Conservation (phyloP, 805 yeast genomes). For the Teunomyces cretensis region DNA sequence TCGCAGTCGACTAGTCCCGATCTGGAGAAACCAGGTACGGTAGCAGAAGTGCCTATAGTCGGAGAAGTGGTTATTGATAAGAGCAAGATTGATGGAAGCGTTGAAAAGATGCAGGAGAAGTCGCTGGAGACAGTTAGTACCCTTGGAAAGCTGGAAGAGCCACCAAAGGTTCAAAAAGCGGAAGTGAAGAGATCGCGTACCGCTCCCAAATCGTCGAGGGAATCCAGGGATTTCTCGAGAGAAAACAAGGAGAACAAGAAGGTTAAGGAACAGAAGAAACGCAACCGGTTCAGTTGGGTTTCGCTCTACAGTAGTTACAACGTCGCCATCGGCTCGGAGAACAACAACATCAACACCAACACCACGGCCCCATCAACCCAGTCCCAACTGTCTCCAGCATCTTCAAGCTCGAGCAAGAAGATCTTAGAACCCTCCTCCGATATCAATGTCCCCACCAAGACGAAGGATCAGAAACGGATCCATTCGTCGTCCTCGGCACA, state of each 20-base stretch:
- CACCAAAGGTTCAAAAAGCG: background rate
- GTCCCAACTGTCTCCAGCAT: background rate
- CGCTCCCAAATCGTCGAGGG: background rate
- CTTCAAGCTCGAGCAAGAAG: slow-evolving; percentile 17
- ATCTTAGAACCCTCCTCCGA: slow-evolving; percentile 35
- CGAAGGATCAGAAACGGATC: slow-evolving; percentile 22
- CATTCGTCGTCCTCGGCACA: slow-evolving; percentile 30
- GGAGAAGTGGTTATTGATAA: background rate
- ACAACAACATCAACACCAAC: slow-evolving; percentile 7
- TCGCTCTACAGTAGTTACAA: slow-evolving; percentile 42
- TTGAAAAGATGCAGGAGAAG: slow-evolving; percentile 7
- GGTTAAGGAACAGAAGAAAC: slow-evolving; percentile 26
- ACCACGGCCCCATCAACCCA: slow-evolving; percentile 5
- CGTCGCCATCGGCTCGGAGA: slow-evolving; percentile 6
- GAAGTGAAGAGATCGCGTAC: background rate
- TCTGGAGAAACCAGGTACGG: background rate
- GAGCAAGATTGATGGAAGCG: slow-evolving; percentile 5
- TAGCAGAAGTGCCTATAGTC: no score
- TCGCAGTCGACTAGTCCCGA: slow-evolving; percentile 10
- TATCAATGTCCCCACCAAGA: slow-evolving; percentile 16
- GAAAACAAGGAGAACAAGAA: slow-evolving; percentile 28
- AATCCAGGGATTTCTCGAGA: slow-evolving; percentile 1
- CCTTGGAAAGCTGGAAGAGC: background rate
- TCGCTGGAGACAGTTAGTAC: background rate
- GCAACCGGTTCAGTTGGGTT: slow-evolving; percentile 43